Percentiles rank a stretch among this genome's conserved stretches.
These are phyloP conservation scores for Myxozyma neglecta DNA, from an alignment of 805 yeast species.

Conservation along the genomic window DNA sequence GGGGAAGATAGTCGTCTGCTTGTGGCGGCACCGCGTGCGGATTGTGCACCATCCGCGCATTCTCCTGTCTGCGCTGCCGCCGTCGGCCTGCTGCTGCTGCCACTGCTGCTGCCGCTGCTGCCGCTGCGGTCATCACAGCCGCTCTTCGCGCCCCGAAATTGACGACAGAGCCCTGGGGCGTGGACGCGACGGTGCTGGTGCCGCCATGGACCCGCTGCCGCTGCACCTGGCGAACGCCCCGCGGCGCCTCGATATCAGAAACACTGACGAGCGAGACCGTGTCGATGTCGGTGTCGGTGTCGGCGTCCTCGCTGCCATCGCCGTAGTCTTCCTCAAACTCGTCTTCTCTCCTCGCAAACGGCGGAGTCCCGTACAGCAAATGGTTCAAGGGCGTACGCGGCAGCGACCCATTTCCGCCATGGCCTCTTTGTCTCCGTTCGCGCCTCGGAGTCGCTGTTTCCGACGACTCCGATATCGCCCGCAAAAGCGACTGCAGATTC, in stretches of 20 bases:
- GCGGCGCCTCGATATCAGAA: slow-evolving; percentile 6
- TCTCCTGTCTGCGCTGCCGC: slow-evolving; percentile 27
- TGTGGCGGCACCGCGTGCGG: slow-evolving; percentile 30
- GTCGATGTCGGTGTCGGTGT: slow-evolving; percentile 1
- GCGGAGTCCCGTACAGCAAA: slow-evolving; percentile 3
- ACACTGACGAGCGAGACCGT: slow-evolving; percentile 9
- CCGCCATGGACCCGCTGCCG: background rate
- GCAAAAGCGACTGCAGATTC: slow-evolving; percentile 25
- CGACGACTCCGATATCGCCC: slow-evolving; percentile 16
- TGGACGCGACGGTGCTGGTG: slow-evolving; percentile 19
- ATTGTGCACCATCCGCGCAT: slow-evolving; percentile 30
- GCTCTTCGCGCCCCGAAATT: slow-evolving; percentile 22
- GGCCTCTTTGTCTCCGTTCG: too few relatives aligned
- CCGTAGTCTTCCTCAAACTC: background rate
- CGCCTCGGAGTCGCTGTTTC: background rate
- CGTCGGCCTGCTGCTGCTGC: slow-evolving; percentile 25
- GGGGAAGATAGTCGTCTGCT: slow-evolving; percentile 24
- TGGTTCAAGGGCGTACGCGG: slow-evolving; percentile 7
- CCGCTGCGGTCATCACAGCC: slow-evolving; percentile 21
- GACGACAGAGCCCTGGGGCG: slow-evolving; percentile 29
- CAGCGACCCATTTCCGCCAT: background rate
- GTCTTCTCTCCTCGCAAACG: background rate
- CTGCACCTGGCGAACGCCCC: slow-evolving; percentile 1
- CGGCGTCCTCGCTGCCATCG: background rate
- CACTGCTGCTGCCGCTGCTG: background rate